Evolutionary conservation across 495 filamentous ascomycete species (phyloP).

Genomic region (Podospora appendiculata): DNA sequence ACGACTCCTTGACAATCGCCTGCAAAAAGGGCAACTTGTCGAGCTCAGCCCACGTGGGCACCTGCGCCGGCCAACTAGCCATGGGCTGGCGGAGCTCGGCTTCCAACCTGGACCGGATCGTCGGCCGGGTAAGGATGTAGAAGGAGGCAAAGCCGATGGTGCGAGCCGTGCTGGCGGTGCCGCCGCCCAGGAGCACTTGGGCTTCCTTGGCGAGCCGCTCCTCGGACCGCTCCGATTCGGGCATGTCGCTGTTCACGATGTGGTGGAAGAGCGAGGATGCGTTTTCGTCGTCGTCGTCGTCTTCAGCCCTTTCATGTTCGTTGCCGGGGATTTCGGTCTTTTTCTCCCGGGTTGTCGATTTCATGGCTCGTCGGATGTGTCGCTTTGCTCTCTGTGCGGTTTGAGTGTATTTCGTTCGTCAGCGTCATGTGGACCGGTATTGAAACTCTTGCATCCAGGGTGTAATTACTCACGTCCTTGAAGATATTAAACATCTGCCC

Average conservation of each 20-base stretch:
- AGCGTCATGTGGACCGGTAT: not conserved
- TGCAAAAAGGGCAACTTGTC: constrained; percentile 25
- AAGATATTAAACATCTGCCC: constrained; percentile 10
- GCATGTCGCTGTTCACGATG: constrained; percentile 21
- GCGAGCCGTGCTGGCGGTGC: constrained; percentile 21
- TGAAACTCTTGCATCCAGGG: not conserved
- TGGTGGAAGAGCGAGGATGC: constrained; percentile 17
- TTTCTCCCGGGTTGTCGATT: not conserved
- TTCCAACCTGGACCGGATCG: constrained; percentile 4
- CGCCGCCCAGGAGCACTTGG: constrained; percentile 16
- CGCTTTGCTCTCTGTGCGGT: constrained; percentile 1
- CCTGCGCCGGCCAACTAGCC: constrained; percentile 8
- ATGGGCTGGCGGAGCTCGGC: constrained; percentile 16
- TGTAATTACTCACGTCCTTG: constrained; percentile 2
- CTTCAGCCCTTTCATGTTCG: not conserved
- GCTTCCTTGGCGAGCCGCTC: constrained; percentile 22
- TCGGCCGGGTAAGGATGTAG: constrained; percentile 18
- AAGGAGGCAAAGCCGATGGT: constrained; percentile 16
- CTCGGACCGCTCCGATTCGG: constrained; percentile 17
- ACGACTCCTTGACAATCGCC: constrained; percentile 30
- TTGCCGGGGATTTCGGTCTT: not conserved
- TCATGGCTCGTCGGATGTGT: constrained; percentile 4
- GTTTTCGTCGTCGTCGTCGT: not conserved
- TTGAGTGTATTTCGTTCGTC: not conserved
- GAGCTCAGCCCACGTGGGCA: constrained; percentile 20